Conservation (phyloP, 441 rosid genomes). For the Gossypium schwendimanii region DNA sequence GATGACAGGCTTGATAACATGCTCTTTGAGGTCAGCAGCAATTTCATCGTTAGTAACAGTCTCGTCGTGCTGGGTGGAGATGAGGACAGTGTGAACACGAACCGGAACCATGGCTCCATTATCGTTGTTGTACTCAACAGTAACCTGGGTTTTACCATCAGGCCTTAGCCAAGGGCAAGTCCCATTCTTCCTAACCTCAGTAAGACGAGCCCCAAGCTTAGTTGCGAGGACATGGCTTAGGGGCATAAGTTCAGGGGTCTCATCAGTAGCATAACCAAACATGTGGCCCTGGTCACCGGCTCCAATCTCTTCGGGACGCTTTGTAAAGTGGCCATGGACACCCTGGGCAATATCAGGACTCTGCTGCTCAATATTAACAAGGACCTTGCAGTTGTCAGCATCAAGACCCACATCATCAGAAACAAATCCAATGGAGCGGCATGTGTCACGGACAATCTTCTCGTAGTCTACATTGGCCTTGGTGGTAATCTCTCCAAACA, state of each 20-base stretch:
- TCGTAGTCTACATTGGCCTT: conserved; percentile 67
- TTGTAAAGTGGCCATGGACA: conserved; percentile 72
- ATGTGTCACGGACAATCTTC: conserved; percentile 65
- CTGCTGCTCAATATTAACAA: conserved; percentile 75
- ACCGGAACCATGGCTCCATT: conserved; percentile 67
- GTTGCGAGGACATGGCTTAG: conserved; percentile 70
- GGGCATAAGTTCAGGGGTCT: conserved; percentile 65
- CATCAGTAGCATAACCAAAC: conserved; percentile 74
- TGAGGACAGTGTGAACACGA: conserved; percentile 67
- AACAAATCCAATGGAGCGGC: conserved; percentile 55
- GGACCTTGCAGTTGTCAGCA: conserved; percentile 74
- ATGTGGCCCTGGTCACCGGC: conserved; percentile 79
- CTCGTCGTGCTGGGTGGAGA: conserved; percentile 81
- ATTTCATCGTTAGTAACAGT: conserved; percentile 67
- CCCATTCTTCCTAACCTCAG: no score
- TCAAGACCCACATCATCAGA: conserved; percentile 67
- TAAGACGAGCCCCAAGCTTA: conserved; percentile 28
- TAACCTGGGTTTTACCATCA: conserved; percentile 53
- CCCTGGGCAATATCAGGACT: conserved; percentile 80
- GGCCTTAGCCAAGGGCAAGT: no score
- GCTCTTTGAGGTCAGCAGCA: conserved; percentile 73
- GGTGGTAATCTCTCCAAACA: conserved; percentile 72
- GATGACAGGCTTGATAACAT: conserved; percentile 61
- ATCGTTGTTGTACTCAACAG: conserved; percentile 64
- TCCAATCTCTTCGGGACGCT: conserved; percentile 70